These are phyloP conservation scores for Sugiyamaella novakii DNA, from an alignment of 1,139 yeast genomes.

Conservation along the genomic window DNA sequence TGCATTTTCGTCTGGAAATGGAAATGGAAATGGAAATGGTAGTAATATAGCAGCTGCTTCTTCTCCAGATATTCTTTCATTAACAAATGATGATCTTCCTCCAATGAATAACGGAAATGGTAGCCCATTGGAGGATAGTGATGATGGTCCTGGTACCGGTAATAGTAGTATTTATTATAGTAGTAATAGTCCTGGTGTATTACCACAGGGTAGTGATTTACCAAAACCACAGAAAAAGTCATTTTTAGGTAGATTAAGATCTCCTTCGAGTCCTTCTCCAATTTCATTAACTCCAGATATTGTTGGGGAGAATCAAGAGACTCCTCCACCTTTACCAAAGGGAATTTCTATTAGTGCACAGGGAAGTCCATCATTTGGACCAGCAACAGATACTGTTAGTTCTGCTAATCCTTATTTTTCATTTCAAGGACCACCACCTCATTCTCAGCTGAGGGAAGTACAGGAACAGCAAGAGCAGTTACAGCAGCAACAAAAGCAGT, in stretches of 20 bases:
- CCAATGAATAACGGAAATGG: not conserved
- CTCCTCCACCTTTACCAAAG: constrained; percentile 28
- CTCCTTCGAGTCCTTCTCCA: constrained; percentile 44
- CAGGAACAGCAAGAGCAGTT: constrained; percentile 28
- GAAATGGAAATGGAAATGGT: constrained; percentile 3
- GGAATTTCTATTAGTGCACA: constrained; percentile 39
- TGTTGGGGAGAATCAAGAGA: constrained; percentile 12
- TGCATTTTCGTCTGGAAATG: constrained; percentile 17
- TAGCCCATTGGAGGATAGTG: constrained; percentile 7
- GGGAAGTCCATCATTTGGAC: constrained; percentile 11
- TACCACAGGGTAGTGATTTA: not conserved
- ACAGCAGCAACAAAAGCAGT: not conserved
- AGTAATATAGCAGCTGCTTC: constrained; percentile 17
- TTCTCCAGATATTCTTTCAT: constrained; percentile 17
- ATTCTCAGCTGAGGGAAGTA: constrained; percentile 31
- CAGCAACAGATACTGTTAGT: constrained; percentile 39
- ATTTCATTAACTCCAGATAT: constrained; percentile 22
- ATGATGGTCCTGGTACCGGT: constrained; percentile 10
- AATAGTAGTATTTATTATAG: constrained; percentile 10
- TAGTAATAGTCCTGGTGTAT: constrained; percentile 1
- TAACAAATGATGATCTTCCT: not conserved
- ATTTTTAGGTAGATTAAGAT: constrained; percentile 43
- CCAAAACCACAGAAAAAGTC: constrained; percentile 25
- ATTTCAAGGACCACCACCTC: constrained; percentile 60
- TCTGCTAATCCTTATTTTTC: constrained; percentile 44